These are phyloP conservation scores for Pisolithus orientalis DNA, from an alignment of 768 basidiomycete species.

Conservation along the genomic window DNA sequence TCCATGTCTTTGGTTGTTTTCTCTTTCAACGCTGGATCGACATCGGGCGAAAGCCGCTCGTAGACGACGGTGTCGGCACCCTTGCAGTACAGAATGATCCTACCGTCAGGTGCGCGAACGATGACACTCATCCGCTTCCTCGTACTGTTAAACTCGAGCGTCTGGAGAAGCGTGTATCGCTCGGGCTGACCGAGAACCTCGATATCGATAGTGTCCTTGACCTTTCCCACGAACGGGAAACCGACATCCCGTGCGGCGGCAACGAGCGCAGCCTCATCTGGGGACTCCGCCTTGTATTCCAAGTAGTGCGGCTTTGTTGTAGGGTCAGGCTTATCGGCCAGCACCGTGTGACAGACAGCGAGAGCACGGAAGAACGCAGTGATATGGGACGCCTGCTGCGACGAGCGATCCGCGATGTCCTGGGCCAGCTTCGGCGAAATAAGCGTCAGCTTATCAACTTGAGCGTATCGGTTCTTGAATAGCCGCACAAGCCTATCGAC, in stretches of 20 bases:
- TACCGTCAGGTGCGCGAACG: constrained; percentile 78
- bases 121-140: constrained; percentile 95
- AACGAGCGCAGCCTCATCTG: constrained; percentile 93
- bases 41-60: constrained; percentile 69
- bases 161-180: constrained; percentile 69
- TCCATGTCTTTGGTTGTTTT: constrained; percentile 87
- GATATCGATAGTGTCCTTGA: constrained; percentile 74
- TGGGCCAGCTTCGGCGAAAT: constrained; percentile 81
- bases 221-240: constrained; percentile 80
- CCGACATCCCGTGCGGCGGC: constrained; percentile 88
- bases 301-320: constrained; percentile 53
- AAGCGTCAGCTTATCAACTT: constrained; percentile 76
- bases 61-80: constrained; percentile 98
- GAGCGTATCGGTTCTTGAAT: constrained; percentile 87
- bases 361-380: constrained; percentile 90
- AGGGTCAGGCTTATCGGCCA: constrained; percentile 71
- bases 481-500: constrained; percentile 60
- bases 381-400: constrained; percentile 58
- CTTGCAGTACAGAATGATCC: constrained; percentile 84
- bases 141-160: constrained; percentile 91
- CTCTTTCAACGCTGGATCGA: constrained; percentile 68
- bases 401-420: constrained; percentile 58
- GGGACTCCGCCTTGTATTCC: constrained; percentile 94
- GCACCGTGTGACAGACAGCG: constrained; percentile 89
- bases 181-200: constrained; percentile 89